Percentiles rank a stretch among this genome's conserved stretches.
Evolutionary conservation across 768 basidiomycete genomes (phyloP).

Genomic region (Suillus variegatus): DNA sequence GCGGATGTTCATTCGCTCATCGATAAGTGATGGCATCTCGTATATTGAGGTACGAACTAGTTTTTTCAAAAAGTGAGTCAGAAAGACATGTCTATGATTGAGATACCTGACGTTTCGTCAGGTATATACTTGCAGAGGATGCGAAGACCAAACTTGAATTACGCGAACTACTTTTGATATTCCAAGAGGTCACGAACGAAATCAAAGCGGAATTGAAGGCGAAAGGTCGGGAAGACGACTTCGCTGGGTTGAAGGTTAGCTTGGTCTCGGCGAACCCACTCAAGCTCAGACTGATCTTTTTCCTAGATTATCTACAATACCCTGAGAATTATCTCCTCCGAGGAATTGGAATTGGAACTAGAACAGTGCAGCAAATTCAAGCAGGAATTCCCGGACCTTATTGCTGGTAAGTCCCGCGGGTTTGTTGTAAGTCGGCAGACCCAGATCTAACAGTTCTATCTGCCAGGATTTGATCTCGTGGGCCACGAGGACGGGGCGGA

Average conservation of each 20-base stretch:
- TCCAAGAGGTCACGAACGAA: conserved; percentile 35
- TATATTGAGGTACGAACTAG: conserved; percentile 45
- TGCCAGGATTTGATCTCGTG: conserved; percentile 49
- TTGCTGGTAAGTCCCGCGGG: conserved; percentile 34
- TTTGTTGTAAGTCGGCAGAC: neutral
- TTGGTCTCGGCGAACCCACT: neutral
- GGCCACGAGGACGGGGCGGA: conserved; percentile 43
- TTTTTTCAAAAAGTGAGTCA: conserved; percentile 37
- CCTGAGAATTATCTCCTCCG: conserved; percentile 34
- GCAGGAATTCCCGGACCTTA: conserved; percentile 45
- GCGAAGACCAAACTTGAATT: conserved; percentile 40
- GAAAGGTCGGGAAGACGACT: conserved; percentile 41
- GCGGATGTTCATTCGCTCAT: conserved; percentile 37
- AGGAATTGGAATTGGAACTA: conserved; percentile 41
- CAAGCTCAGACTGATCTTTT: neutral
- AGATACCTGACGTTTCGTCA: conserved; percentile 20
- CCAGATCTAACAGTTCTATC: neutral
- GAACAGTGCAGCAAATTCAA: conserved; percentile 47
- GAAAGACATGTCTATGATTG: neutral
- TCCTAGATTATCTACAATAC: conserved; percentile 46
- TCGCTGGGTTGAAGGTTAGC: conserved; percentile 41
- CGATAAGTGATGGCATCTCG: conserved; percentile 46
- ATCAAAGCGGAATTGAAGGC: conserved; percentile 34
- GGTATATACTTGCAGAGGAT: conserved; percentile 39
- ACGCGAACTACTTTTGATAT: conserved; percentile 37